A percentile compares a stretch with the other conserved stretches of the same genome.
Evolutionary conservation across 768 basidiomycete species (phyloP).

Genomic region (Gyrodon lividus): DNA sequence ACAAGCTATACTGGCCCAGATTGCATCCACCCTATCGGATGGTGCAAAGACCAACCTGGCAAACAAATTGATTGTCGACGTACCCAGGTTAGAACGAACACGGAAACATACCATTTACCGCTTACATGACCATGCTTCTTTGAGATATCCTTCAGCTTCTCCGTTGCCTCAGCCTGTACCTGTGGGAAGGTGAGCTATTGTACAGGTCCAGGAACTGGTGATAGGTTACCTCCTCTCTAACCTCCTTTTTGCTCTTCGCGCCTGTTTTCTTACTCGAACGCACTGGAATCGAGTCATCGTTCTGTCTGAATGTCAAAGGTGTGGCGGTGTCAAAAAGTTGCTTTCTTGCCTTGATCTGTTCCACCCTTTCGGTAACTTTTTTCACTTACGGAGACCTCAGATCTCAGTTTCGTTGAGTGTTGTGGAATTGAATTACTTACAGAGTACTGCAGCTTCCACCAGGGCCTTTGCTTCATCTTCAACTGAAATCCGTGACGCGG

Average conservation of each 20-base stretch:
- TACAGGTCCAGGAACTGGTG: not conserved
- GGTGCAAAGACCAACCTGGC: slow-evolving; percentile 66
- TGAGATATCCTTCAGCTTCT: slow-evolving; percentile 61
- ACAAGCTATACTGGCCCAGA: slow-evolving; percentile 68
- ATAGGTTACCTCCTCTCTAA: slow-evolving; percentile 58
- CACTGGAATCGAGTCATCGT: slow-evolving; percentile 61
- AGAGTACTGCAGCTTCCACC: slow-evolving; percentile 43
- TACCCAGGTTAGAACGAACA: not conserved
- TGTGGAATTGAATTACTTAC: slow-evolving; percentile 33
- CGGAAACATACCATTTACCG: slow-evolving; percentile 63
- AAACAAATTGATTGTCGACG: not conserved
- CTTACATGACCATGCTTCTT: slow-evolving; percentile 48
- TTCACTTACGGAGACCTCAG: slow-evolving; percentile 42
- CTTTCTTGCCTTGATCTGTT: slow-evolving; percentile 54
- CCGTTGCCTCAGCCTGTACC: slow-evolving; percentile 59
- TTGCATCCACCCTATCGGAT: slow-evolving; percentile 56
- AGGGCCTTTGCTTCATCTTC: slow-evolving; percentile 32
- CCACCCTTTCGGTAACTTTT: slow-evolving; percentile 53
- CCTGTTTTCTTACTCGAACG: slow-evolving; percentile 74
- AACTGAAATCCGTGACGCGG: not conserved
- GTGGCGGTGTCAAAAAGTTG: not conserved
- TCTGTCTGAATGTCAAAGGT: slow-evolving; percentile 36
- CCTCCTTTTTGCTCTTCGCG: slow-evolving; percentile 70
- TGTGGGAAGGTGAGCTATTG: slow-evolving; percentile 24
- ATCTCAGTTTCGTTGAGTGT: not conserved